Evolutionary conservation across 352 stramenopile genomes (phyloP).

Genomic region (Pythium dissimile): DNA sequence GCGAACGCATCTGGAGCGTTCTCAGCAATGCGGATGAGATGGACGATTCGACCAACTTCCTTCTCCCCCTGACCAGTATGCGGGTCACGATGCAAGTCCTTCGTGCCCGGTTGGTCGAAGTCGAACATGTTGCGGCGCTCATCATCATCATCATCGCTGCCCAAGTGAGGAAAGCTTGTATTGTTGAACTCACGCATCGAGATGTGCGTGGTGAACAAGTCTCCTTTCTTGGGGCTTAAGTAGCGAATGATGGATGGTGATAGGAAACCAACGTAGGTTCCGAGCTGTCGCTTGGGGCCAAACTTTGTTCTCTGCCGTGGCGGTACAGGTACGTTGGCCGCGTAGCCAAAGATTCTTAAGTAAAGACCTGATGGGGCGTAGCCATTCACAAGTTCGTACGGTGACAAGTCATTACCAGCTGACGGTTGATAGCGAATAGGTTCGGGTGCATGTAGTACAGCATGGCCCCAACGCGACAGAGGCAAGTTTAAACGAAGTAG

Average conservation of each 20-base stretch:
- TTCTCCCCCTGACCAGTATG: constrained; percentile 22
- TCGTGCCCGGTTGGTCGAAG: constrained; percentile 11
- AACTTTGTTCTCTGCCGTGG: constrained; percentile 12
- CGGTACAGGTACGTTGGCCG: constrained; percentile 13
- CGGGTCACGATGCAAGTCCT: constrained; percentile 8
- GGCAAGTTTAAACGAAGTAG: constrained; percentile 5
- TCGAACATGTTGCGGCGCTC: constrained; percentile 3
- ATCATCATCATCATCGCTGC: constrained; percentile 7
- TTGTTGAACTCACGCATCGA: constrained; percentile 24
- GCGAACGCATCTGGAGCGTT: constrained; percentile 17
- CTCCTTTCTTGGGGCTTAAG: constrained; percentile 12
- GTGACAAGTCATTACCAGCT: neutral
- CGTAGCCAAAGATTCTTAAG: constrained; percentile 3
- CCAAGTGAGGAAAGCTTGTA: constrained; percentile 12
- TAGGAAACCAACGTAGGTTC: constrained; percentile 24
- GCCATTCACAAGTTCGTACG: constrained; percentile 8
- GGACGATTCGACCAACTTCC: constrained; percentile 14
- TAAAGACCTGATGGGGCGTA: constrained; percentile 1
- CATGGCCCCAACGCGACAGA: constrained; percentile 14
- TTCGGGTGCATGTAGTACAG: constrained; percentile 4
- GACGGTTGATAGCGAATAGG: constrained; percentile 1
- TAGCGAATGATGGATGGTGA: constrained; percentile 22
- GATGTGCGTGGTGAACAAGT: constrained; percentile 22
- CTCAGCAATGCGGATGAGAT: constrained; percentile 13
- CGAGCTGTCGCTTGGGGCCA: constrained; percentile 14